Evolutionary conservation across 2,329 filamentous ascomycete genomes (phyloP), one percentile per base, ranked within the genome.

Genomic region (Xylaria hypoxylon): DNA sequence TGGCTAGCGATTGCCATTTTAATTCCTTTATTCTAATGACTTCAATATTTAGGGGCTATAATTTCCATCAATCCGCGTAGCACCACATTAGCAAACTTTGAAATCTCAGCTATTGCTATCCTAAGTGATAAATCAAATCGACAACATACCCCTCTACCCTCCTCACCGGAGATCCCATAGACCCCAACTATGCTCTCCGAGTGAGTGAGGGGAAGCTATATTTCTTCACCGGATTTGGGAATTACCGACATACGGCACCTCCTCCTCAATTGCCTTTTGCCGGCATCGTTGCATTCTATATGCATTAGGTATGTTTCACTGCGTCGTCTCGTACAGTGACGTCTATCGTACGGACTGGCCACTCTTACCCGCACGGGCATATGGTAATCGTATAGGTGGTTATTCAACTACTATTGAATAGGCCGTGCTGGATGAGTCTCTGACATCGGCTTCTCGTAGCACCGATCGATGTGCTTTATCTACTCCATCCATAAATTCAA

Each of bases 181-280:
- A 4, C 35, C n/a, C 44, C 19, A 52, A 45, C 6, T 35, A 17
- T 26, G 17, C 22, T 38, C 10, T 2, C 3, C 40, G n/a, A 5
- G 19, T 15, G 28, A n/a, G 42, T 33, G 55, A 56, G 22, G 51
- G 28, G 55, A 19, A 24, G n/a, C 24, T 24, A 40, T 17, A 31
- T 31, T 53, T 22, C 13, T 40, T 24, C 19, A 24, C 26, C 19
- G 51, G 7, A 11, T 24, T 13, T 33, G 17, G 31, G 15, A 52
- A 53, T 35, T 64, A 57, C 65, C 61, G 61, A 42, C 5, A 24
- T 42, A 11, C 5, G 17, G 31, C 4, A 24, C 31, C 8, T 5
- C 15, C 64, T 50, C 57, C 45, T 45, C 56, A 11, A 8, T 42
- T 8, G 31, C 19, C 28, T 57, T 67, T 64, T 67, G 45, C 65